Conservation (phyloP, 2,329 filamentous ascomycete genomes). For the Triangularia verruculosa region DNA sequence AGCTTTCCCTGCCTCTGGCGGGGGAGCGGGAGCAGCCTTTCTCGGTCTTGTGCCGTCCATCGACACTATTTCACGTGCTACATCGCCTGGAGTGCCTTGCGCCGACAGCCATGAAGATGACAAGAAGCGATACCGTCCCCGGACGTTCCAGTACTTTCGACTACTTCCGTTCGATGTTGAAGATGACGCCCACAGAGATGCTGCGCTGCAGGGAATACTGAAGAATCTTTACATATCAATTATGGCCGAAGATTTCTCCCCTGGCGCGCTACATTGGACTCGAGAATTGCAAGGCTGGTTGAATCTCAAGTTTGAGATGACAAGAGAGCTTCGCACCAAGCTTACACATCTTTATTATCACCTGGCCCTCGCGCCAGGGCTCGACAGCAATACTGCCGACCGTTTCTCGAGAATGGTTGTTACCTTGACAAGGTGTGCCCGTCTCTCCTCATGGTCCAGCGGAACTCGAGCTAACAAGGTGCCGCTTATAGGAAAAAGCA, state of each 20-base stretch:
- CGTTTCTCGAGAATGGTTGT: constrained; percentile 97
- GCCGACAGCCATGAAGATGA: constrained; percentile 49
- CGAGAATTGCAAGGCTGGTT: constrained; percentile 94
- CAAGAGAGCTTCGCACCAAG: constrained; percentile 75
- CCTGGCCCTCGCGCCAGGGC: constrained; percentile 81
- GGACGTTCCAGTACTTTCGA: constrained; percentile 90
- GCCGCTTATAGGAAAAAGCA: constrained; percentile 71
- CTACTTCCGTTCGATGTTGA: constrained; percentile 89
- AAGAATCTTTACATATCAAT: constrained; percentile 92
- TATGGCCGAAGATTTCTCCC: constrained; percentile 88
- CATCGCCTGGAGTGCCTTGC: constrained; percentile 70
- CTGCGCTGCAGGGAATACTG: constrained; percentile 79
- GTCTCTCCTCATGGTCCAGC: constrained; percentile 2
- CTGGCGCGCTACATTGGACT: constrained; percentile 94
- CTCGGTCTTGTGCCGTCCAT: constrained; percentile 43
- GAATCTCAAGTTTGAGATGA: constrained; percentile 94
- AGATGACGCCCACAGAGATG: constrained; percentile 71
- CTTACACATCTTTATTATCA: constrained; percentile 93
- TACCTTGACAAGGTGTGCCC: constrained; percentile 85
- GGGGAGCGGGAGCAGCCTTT: constrained; percentile 39
- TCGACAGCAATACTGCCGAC: constrained; percentile 79
- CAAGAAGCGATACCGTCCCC: constrained; percentile 70
- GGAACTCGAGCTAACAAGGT: neutral
- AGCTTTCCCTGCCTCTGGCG: constrained; percentile 35
- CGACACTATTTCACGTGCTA: constrained; percentile 78